These are phyloP conservation scores for Stephania japonica DNA, from an alignment of 164 flowering plant genomes.

Conservation along the genomic window DNA sequence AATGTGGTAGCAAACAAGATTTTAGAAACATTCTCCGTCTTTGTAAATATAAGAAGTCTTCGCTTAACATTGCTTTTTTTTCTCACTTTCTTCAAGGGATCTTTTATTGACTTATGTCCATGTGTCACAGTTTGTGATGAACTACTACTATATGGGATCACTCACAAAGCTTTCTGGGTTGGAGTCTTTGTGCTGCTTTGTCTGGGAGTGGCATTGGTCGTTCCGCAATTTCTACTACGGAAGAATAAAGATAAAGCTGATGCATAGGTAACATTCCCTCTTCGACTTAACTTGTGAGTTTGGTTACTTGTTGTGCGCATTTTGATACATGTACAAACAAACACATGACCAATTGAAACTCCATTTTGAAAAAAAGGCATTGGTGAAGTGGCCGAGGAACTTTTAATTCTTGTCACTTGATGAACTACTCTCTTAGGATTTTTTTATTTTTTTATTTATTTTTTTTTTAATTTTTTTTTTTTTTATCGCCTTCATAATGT, in stretches of 20 bases:
- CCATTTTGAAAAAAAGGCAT: neutral
- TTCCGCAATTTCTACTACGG: conserved; percentile 53
- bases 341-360: too few relatives aligned
- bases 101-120: neutral
- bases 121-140: conserved; percentile 78
- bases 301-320: too few relatives aligned
- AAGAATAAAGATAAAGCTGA: conserved; percentile 15
- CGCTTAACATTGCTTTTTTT: neutral
- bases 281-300: conserved; percentile 2
- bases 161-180: conserved; percentile 79
- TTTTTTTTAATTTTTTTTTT: too few relatives aligned
- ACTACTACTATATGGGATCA: conserved; percentile 55
- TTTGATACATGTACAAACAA: too few relatives aligned
- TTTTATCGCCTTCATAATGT: too few relatives aligned
- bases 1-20: too few relatives aligned
- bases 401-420: too few relatives aligned
- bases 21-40: neutral
- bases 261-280: neutral
- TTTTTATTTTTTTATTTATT: too few relatives aligned
- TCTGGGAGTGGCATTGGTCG: conserved; percentile 45
- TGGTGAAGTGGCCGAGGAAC: too few relatives aligned
- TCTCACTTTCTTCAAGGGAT: neutral
- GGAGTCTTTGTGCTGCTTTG: conserved; percentile 56
- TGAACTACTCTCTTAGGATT: too few relatives aligned
- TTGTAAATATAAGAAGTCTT: neutral